Evolutionary conservation across 2,329 filamentous ascomycete genomes (phyloP), one percentile per base, ranked within the genome.

Genomic region (Aspergillus felis): DNA sequence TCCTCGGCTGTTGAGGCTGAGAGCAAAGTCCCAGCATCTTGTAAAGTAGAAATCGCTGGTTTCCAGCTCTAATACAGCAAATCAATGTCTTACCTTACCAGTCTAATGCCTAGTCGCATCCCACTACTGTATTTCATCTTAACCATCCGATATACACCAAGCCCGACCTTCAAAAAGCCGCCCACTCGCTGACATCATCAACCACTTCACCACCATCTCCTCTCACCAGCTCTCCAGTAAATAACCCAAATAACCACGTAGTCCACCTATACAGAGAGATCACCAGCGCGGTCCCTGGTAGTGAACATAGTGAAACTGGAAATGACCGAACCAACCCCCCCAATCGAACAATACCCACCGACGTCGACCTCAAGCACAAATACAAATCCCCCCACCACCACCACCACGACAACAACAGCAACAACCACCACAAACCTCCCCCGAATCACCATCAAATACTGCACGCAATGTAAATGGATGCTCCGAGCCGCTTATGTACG

Each of bases 381-480:
- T 17, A 42, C 53, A 53, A 22, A 48, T 17, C 56, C 32, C 42
- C 56, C 42, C 35, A 24, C 51, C n/a, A n/a, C 49, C 32, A 48
- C 49, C 4, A 32, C 51, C n/a, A n/a, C 49, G 28, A 48, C 49
- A 1, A 32, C 32, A 10, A 42, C 54, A 61, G 35, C 50, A 51
- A 9, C 44, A 51, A 55, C 61, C 48, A 64, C n/a, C 41, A 35
- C 61, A 32, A 73, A 75, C 27, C 78, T 90, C 10, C 92, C 92
- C 3, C 85, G 91, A 49, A 82, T 97, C 54, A 87, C 87, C n/a
- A 96, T 97, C 68, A 85, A 88, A 64, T 97, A 90, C 78, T 97
- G 92, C 78, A 96, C 91, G 0, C 91, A 96, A 77, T 97, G 92
- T 76, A 90, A 90, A 78, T 96, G 92, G 91, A 90, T 94, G 84